These are phyloP conservation scores for Urochloa ruziziensis DNA, from an alignment of 176 grass and related monocot genomes.

Conservation along the genomic window DNA sequence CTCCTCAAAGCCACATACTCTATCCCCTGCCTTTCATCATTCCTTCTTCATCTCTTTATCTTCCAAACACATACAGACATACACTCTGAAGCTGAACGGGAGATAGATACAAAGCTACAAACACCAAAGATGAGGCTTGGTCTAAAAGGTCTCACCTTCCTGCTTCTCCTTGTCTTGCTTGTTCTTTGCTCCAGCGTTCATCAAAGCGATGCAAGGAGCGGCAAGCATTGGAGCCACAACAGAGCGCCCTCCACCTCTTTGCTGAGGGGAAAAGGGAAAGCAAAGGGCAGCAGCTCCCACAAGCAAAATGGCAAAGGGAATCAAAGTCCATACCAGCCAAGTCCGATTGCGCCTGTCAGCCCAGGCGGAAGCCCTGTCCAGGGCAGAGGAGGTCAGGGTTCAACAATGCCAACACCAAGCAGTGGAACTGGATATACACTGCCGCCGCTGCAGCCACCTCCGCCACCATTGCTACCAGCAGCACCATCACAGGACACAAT, in stretches of 20 bases:
- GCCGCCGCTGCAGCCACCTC: background rate
- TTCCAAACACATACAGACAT: conserved; percentile 8
- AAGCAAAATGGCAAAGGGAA: conserved; percentile 29
- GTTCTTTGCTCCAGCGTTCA: conserved; percentile 36
- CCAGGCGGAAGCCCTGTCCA: conserved; percentile 15
- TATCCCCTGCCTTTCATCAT: background rate
- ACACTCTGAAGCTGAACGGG: conserved; percentile 32
- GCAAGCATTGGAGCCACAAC: conserved; percentile 60
- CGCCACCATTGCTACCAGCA: background rate
- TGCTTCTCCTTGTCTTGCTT: conserved; percentile 48
- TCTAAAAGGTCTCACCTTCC: conserved; percentile 45
- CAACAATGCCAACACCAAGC: conserved; percentile 37
- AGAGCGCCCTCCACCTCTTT: conserved; percentile 38
- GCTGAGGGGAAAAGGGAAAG: conserved; percentile 63
- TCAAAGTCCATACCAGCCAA: conserved; percentile 34
- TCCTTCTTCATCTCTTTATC: background rate
- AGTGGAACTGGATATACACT: background rate
- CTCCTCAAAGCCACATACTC: conserved; percentile 17
- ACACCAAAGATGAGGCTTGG: conserved; percentile 37
- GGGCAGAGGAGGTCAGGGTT: conserved; percentile 11
- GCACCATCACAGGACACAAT: background rate
- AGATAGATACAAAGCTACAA: conserved; percentile 28
- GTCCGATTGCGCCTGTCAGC: background rate
- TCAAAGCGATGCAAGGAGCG: conserved; percentile 58
- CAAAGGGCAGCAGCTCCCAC: conserved; percentile 38